Conservation (phyloP, 768 basidiomycete genomes). For the Tylopilus subfusipes region DNA sequence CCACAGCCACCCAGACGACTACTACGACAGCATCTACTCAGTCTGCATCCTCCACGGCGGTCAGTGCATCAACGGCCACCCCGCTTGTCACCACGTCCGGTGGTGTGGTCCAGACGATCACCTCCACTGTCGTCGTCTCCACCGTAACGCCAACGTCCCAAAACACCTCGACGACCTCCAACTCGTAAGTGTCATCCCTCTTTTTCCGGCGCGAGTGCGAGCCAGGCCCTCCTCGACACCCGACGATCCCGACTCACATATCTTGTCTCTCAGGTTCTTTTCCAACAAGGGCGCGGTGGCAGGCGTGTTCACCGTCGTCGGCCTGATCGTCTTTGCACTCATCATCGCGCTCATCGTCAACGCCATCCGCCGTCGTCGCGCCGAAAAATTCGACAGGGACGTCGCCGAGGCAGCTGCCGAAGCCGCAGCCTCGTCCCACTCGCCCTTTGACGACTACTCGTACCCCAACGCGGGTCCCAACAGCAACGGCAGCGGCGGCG, state of each 20-base stretch:
- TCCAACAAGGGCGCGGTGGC: constrained; percentile 69
- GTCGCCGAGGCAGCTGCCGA: constrained; percentile 68
- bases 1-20: neutral
- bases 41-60: too few species aligned
- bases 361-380: constrained; percentile 59
- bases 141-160: neutral
- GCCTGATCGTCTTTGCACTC: constrained; percentile 48
- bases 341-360: constrained; percentile 48
- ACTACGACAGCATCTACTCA: too few species aligned
- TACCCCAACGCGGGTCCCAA: constrained; percentile 27
- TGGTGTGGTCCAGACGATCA: constrained; percentile 2
- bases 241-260: constrained; percentile 4
- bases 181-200: constrained; percentile 30
- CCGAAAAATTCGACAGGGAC: constrained; percentile 65
- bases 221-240: constrained; percentile 21
- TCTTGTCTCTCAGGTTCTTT: constrained; percentile 52
- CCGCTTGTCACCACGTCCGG: constrained; percentile 6
- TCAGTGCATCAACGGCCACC: too few species aligned
- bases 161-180: constrained; percentile 5
- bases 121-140: constrained; percentile 4
- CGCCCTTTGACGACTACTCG: constrained; percentile 50
- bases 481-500: constrained; percentile 18
- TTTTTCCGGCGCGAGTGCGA: too few species aligned
- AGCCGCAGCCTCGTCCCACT: constrained; percentile 50
- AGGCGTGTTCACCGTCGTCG: constrained; percentile 68